Percentiles rank a stretch among this genome's conserved stretches.
Evolutionary conservation across 495 filamentous ascomycete species (phyloP).

Genomic region (Aspergillus diversus): DNA sequence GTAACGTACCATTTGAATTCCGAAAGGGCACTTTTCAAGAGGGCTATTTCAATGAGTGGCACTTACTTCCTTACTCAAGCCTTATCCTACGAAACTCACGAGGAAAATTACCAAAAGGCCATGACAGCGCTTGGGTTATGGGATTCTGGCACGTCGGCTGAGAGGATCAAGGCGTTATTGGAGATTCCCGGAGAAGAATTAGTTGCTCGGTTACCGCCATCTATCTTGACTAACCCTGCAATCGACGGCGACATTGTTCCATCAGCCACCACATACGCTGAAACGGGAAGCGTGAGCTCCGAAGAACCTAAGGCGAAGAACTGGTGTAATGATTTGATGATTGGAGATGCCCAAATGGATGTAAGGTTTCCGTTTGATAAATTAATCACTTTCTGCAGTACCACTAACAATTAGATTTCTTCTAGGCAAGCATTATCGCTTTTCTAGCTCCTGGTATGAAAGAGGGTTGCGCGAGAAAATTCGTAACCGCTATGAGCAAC

Average conservation of each 20-base stretch:
- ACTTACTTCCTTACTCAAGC: conserved; percentile 37
- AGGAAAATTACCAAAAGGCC: conserved; percentile 40
- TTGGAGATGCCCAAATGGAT: conserved; percentile 47
- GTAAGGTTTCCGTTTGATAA: conserved; percentile 24
- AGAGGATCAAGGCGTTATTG: conserved; percentile 38
- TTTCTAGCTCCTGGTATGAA: conserved; percentile 31
- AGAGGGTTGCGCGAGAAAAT: conserved; percentile 35
- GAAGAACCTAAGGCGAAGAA: conserved; percentile 29
- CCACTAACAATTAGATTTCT: no score
- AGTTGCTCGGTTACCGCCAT: conserved; percentile 34
- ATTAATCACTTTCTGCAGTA: no score
- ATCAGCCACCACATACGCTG: conserved; percentile 29
- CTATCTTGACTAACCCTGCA: conserved; percentile 26
- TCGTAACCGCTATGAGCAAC: conserved; percentile 30
- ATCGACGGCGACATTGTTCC: conserved; percentile 43
- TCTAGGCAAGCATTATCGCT: conserved; percentile 33
- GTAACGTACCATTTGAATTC: conserved; percentile 46
- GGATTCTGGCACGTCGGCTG: conserved; percentile 24
- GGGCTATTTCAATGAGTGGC: conserved; percentile 44
- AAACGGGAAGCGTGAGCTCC: conserved; percentile 24
- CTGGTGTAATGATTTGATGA: conserved; percentile 46
- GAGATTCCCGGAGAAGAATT: conserved; percentile 39
- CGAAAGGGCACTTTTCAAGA: conserved; percentile 41
- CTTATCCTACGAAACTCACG: conserved; percentile 34
- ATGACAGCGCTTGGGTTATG: conserved; percentile 41